These are phyloP conservation scores for Vigna trinervia DNA, from an alignment of 306 rosid genomes.

Conservation along the genomic window DNA sequence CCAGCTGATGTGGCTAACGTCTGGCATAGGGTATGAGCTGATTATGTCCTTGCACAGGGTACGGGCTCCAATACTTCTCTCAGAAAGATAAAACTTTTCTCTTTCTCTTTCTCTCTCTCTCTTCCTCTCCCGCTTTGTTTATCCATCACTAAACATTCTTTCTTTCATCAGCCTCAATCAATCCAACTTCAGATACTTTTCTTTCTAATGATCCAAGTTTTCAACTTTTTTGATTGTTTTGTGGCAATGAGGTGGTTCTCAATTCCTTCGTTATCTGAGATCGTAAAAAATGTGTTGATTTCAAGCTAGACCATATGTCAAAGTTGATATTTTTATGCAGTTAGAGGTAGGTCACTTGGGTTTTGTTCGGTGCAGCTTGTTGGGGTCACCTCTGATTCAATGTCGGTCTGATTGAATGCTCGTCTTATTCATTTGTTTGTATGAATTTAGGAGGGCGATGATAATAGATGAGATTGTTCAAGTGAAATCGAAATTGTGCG, in stretches of 20 bases:
- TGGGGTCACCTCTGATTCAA: not conserved
- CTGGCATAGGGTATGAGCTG: not conserved
- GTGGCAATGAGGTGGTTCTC: too few species aligned
- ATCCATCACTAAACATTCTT: constrained; percentile 32
- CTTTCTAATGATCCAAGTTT: constrained; percentile 1
- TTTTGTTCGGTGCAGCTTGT: constrained; percentile 31
- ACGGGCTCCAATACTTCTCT: constrained; percentile 16
- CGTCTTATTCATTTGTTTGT: constrained; percentile 10
- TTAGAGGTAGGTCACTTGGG: constrained; percentile 38
- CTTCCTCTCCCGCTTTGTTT: not conserved
- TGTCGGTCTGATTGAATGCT: too few species aligned
- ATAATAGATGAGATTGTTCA: not conserved
- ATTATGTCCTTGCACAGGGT: constrained; percentile 20
- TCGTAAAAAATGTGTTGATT: not conserved
- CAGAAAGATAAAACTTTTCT: constrained; percentile 9
- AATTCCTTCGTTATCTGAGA: too few species aligned
- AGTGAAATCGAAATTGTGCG: not conserved
- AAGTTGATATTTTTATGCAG: constrained; percentile 43
- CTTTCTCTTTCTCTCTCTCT: not conserved
- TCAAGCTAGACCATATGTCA: constrained; percentile 38
- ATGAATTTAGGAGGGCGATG: constrained; percentile 18
- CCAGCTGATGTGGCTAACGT: too few species aligned
- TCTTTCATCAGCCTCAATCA: constrained; percentile 35
- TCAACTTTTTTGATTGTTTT: constrained; percentile 18
- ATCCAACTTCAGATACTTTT: constrained; percentile 36